Evolutionary conservation across 768 basidiomycete species (phyloP).

Genomic region (Leccinum aurantiacum): DNA sequence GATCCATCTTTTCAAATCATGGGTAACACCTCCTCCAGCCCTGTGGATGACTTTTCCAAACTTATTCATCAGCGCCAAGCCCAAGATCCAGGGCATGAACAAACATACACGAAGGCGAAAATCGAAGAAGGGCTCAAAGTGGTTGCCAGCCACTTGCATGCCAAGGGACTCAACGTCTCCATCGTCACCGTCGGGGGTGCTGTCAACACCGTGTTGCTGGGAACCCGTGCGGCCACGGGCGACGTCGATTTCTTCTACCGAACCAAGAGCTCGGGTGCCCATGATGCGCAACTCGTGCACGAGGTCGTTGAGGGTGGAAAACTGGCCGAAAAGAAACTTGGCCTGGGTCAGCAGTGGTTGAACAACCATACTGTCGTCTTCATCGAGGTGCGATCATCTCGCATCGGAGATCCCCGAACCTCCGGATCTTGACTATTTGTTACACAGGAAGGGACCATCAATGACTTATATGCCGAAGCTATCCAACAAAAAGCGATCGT

Average conservation of each 20-base stretch:
- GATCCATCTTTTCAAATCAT: not conserved
- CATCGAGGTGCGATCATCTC: constrained; percentile 1
- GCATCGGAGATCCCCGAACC: not conserved
- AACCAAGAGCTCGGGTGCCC: not conserved
- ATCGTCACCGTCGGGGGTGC: constrained; percentile 12
- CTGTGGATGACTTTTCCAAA: not conserved
- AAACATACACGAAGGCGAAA: constrained; percentile 3
- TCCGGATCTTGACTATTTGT: not conserved
- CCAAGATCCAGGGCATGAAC: not conserved
- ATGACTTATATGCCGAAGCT: constrained; percentile 1
- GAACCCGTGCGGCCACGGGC: constrained; percentile 8
- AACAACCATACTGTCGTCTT: constrained; percentile 10
- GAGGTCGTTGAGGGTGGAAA: constrained; percentile 2
- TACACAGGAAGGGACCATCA: not conserved
- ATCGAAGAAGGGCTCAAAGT: constrained; percentile 6
- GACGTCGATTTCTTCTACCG: constrained; percentile 15
- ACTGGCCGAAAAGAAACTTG: not conserved
- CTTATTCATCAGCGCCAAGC: not conserved
- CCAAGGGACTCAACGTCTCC: constrained; percentile 2
- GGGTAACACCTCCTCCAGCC: constrained; percentile 3
- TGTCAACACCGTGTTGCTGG: constrained; percentile 9
- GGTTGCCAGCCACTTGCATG: constrained; percentile 5
- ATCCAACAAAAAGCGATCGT: constrained; percentile 5
- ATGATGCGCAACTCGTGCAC: not conserved
- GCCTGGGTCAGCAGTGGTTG: constrained; percentile 8